Percentiles rank a stretch among this genome's conserved stretches.
Evolutionary conservation across 2,329 filamentous ascomycete genomes (phyloP).

Genomic region (Cercospora zeina): DNA sequence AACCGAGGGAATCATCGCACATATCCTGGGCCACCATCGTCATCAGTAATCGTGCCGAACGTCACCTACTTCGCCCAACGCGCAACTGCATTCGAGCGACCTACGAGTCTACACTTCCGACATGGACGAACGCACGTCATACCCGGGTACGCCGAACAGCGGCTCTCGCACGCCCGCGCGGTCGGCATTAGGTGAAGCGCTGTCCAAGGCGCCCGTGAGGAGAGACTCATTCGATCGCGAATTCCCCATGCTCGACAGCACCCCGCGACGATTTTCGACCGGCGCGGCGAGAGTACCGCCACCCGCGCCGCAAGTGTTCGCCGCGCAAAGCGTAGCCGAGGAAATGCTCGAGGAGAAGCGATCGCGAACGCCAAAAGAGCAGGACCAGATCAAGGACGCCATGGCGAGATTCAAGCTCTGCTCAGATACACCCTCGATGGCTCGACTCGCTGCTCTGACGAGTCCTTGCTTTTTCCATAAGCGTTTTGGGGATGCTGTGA

Average conservation of each 20-base stretch:
- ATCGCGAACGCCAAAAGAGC: slow-evolving; percentile 31
- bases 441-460: slow-evolving; percentile 66
- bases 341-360: slow-evolving; percentile 34
- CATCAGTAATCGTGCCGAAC: slow-evolving; percentile 4
- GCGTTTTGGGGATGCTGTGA: slow-evolving; percentile 91
- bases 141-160: slow-evolving; percentile 28
- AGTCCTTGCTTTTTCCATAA: slow-evolving; percentile 98
- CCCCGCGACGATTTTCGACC: slow-evolving; percentile 39
- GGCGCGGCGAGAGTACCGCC: slow-evolving; percentile 39
- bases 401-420: slow-evolving; percentile 35
- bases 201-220: slow-evolving; percentile 35
- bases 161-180: slow-evolving; percentile 19
- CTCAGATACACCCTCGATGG: slow-evolving; percentile 37
- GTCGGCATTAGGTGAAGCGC: slow-evolving; percentile 35
- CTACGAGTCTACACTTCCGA: not conserved
- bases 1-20: not conserved
- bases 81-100: not conserved
- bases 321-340: slow-evolving; percentile 36
- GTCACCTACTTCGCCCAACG: not conserved
- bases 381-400: slow-evolving; percentile 33
- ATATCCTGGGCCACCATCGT: slow-evolving; percentile 2
- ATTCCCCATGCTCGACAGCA: slow-evolving; percentile 34
- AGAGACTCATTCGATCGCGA: slow-evolving; percentile 40
- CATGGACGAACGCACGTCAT: slow-evolving; percentile 22
- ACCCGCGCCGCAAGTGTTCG: slow-evolving; percentile 37